Percentiles rank a stretch among this genome's conserved stretches.
phyloP scores from a whole-genome alignment of 2,329 filamentous ascomycete species.

The Pestalotiopsis sp. region DNA sequence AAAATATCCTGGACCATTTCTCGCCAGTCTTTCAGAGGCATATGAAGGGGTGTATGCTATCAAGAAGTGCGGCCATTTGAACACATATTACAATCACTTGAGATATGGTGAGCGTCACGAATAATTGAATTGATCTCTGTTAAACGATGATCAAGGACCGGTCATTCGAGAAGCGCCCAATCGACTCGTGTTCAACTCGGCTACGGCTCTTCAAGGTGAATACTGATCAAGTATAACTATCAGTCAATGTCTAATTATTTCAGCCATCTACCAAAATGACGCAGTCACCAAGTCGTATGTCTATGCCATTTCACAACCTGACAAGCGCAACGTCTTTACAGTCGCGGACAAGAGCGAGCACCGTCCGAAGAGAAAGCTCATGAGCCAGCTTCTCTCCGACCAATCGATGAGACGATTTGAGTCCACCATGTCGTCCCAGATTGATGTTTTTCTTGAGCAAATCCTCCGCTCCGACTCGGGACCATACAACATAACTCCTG shows the following conservation, averaged over 20 bases:
- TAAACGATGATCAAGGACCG: conserved; percentile 14
- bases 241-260: background rate
- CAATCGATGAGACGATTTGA: conserved; percentile 11
- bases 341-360: conserved; percentile 8
- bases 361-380: conserved; percentile 5
- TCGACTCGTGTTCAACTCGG: conserved; percentile 24
- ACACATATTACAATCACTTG: background rate
- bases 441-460: conserved; percentile 11
- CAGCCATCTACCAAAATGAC: conserved; percentile 25
- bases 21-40: background rate
- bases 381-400: conserved; percentile 5
- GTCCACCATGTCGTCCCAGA: background rate
- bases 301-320: conserved; percentile 20
- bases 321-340: conserved; percentile 15
- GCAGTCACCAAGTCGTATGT: conserved; percentile 21
- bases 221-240: background rate
- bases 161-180: conserved; percentile 22
- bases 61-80: background rate
- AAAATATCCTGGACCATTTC: background rate
- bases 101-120: conserved; percentile 9
- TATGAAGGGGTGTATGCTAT: background rate
- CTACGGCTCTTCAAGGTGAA: conserved; percentile 17
- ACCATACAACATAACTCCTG: background rate
- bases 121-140: background rate
- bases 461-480: conserved; percentile 12